Evolutionary conservation across 2,329 filamentous ascomycete genomes (phyloP), one percentile per base, ranked within the genome.

Genomic region (Alternaria sp.): DNA sequence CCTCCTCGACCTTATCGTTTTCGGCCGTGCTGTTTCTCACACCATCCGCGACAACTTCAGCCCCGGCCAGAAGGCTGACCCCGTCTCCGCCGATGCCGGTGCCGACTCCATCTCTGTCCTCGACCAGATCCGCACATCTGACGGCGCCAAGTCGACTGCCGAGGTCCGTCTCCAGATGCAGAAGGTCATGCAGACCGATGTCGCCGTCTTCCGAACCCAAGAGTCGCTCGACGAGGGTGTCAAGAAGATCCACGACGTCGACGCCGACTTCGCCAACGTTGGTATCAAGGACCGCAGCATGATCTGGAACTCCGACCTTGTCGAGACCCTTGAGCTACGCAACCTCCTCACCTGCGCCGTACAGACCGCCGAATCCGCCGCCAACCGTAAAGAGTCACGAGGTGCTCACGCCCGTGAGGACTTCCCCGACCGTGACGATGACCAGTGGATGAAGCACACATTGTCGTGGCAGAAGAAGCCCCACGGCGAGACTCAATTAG

Each of bases 391-490:
- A 87, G 96, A 99, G 84, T 97, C 94, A 60, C 92, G 96, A 84
- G 96, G 96, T 80, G 96, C 96, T 23, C 96, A 99, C 83, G 96
- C 96, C 71, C 92, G 96, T 72, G 96, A 99, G 86, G 96, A 99
- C 81, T 98, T 82, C 87, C 95, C 95, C 61, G 94, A 98, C 18
- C 91, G 96, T 85, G 93, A 98, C 79, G 96, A 99, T 80, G 87
- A 90, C 82, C 91, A 96, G 82, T 98, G 95, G 95, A 97, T 97
- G 95, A 98, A 98, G 90, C 96, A 99, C 88, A 97, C 93, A 49
- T 88, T 99, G 66, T 93, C 91, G 71, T 99, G 91, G 91, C 96
- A 99, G 87, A 96, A 93, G 90, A 81, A 90, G 79, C 92, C 94
- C 33, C 95, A 98, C 77, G 92, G 91, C 79, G 89, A 93, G 84